These are phyloP conservation scores for Cyberlindnera amylophila DNA, from an alignment of 805 yeast genomes.

Conservation along the genomic window DNA sequence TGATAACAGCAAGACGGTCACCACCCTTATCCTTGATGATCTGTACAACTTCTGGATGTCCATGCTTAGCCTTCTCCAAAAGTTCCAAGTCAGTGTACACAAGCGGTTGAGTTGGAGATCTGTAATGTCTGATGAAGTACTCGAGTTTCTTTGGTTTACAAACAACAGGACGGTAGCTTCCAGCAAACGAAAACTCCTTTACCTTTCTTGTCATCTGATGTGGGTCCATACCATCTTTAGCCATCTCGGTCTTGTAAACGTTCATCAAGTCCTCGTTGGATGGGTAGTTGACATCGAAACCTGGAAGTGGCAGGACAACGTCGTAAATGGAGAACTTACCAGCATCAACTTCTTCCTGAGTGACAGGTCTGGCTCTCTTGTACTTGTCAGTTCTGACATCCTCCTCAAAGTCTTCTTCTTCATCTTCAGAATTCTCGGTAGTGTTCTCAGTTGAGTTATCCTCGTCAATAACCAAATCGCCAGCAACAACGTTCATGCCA, in stretches of 20 bases:
- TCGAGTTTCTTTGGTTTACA: slow-evolving; percentile 62
- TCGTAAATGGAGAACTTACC: slow-evolving; percentile 69
- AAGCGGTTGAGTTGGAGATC: slow-evolving; percentile 62
- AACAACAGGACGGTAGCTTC: slow-evolving; percentile 77
- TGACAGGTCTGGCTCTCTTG: slow-evolving; percentile 68
- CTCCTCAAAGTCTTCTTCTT: slow-evolving; percentile 59
- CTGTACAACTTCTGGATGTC: slow-evolving; percentile 13
- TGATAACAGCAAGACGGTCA: slow-evolving; percentile 60
- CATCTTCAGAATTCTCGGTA: slow-evolving; percentile 23
- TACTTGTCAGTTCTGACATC: slow-evolving; percentile 58
- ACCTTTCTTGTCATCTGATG: slow-evolving; percentile 78
- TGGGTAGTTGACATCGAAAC: slow-evolving; percentile 89
- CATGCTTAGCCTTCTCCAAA: slow-evolving; percentile 34
- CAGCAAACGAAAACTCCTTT: slow-evolving; percentile 87
- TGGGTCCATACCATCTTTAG: slow-evolving; percentile 78
- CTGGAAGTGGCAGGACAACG: slow-evolving; percentile 94
- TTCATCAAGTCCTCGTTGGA: slow-evolving; percentile 53
- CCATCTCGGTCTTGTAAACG: slow-evolving; percentile 71
- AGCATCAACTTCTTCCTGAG: slow-evolving; percentile 62
- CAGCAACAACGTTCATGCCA: slow-evolving; percentile 69
- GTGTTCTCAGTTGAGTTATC: slow-evolving; percentile 11
- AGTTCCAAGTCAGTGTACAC: slow-evolving; percentile 76
- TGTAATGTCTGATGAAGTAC: slow-evolving; percentile 59
- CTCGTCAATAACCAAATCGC: slow-evolving; percentile 67
- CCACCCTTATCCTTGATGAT: slow-evolving; percentile 27